These are phyloP conservation scores for Pyrrhoderma noxium DNA, from an alignment of 1,284 basidiomycete species.

Conservation along the genomic window DNA sequence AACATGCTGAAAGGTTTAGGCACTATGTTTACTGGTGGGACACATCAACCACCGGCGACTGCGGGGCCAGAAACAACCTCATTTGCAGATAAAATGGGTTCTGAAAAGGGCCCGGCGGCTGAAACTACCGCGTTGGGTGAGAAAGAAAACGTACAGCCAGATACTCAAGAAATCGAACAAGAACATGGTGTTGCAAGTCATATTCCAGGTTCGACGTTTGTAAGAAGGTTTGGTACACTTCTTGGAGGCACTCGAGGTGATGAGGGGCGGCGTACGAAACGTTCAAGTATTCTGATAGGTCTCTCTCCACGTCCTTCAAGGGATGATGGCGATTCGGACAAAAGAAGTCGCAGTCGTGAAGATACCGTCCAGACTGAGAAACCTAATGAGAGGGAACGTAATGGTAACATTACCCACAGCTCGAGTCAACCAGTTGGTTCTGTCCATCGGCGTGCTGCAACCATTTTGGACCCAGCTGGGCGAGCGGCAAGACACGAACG, in stretches of 20 bases:
- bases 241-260: constrained; percentile 42
- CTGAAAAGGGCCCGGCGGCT: constrained; percentile 25
- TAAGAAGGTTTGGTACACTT: constrained; percentile 66
- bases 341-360: constrained; percentile 8
- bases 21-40: constrained; percentile 36
- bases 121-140: constrained; percentile 3
- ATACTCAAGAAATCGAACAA: constrained; percentile 17
- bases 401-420: constrained; percentile 34
- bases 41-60: constrained; percentile 39
- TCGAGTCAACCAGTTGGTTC: constrained; percentile 51
- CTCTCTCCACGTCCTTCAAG: constrained; percentile 41
- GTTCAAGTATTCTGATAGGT: constrained; percentile 43
- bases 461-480: constrained; percentile 62
- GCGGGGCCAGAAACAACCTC: constrained; percentile 50
- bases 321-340: constrained; percentile 28
- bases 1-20: constrained; percentile 29
- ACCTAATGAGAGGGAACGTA: constrained; percentile 22
- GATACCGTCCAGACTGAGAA: constrained; percentile 24
- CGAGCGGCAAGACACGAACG: constrained; percentile 60
- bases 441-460: constrained; percentile 60
- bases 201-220: constrained; percentile 58
- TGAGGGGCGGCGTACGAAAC: constrained; percentile 38
- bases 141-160: constrained; percentile 12
- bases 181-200: constrained; percentile 5
- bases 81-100: constrained; percentile 36